Base-by-base conservation (phyloP, 2,329 filamentous ascomycete species). In the Botrytis tulipae region DNA sequence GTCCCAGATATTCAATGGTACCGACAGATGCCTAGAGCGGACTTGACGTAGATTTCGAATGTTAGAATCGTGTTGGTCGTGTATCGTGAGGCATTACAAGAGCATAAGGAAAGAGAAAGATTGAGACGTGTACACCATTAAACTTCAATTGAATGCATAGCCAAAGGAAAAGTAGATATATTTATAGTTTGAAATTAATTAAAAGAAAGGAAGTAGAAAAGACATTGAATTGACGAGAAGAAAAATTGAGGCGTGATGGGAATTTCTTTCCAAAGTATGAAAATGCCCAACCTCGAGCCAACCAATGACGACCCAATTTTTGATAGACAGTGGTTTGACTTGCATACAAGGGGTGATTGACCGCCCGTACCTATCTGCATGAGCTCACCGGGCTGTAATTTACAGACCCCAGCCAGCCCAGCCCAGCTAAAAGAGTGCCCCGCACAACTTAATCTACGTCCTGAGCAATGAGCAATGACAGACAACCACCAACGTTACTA, bases 1-100 rank as follows among this genome's bases (percentile, higher is more conserved):
- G 14, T 57, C n/a, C 14, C n/a, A 9, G 3, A 29, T 57, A 57
- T 57, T 18, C n/a, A 57, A 57, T 32, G 51, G 51, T 57, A 4
- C n/a, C n/a, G 51, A 9, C n/a, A 57, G 51, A 57, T 18, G 51
- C 51, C 12, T 32, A 4, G n/a, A 57, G 29, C 32, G 51, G 51
- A 57, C 40, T 46, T 51, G n/a, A 46, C 22, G 42, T 3, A 7
- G 20, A 22, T 25, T 29, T 69, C 29, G 51, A 40, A 42, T 40
- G 61, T 60, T 48, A 20, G 37, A 57, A 40, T 68, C 46, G 63
- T 70, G 37, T 37, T 71, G 32, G 72, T 63, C 57, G 40, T 70
- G 42, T 61, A 73, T 73, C 59, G 68, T 63, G n/a, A 65, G 29
- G 67, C 66, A 65, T 73, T 48, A 73, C 40, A 42, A 20, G n/a